A percentile compares a stretch with the other conserved stretches of the same genome.
phyloP scores from a whole-genome alignment of 1,284 basidiomycete species.

The Boletellus dicymbophilus region DNA sequence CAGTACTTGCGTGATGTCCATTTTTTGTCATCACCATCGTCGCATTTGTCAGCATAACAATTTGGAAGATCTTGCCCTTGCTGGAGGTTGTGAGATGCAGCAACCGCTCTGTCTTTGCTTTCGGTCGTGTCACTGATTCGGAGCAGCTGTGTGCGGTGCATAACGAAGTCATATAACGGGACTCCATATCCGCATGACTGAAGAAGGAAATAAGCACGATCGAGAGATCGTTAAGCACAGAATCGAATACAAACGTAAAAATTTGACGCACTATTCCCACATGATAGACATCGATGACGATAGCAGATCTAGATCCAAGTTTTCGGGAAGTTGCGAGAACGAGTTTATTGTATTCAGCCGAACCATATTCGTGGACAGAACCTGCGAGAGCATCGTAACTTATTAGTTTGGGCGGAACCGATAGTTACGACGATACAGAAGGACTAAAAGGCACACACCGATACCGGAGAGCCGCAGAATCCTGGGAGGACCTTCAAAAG shows the following conservation, averaged over 20 bases:
- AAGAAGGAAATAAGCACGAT: too few relatives aligned
- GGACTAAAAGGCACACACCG: conserved; percentile 34
- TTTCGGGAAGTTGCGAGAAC: conserved; percentile 45
- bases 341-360: conserved; percentile 47
- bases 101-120: conserved; percentile 18
- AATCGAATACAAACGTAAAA: too few relatives aligned
- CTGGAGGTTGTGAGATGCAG: not conserved
- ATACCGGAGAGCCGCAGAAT: conserved; percentile 53
- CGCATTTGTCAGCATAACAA: not conserved
- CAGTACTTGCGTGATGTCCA: conserved; percentile 41
- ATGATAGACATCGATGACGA: conserved; percentile 53
- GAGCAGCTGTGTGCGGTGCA: conserved; percentile 43
- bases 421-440: not conserved
- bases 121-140: conserved; percentile 32
- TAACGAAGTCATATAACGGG: conserved; percentile 49
- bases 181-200: conserved; percentile 58
- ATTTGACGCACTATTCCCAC: conserved; percentile 46
- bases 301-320: conserved; percentile 53
- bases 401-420: too few relatives aligned
- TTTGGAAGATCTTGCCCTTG: not conserved
- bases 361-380: conserved; percentile 52
- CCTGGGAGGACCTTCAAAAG: conserved; percentile 55
- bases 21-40: not conserved
- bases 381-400: too few relatives aligned
- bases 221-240: too few relatives aligned